These are phyloP conservation scores for Tolypocladium sp. DNA, from an alignment of 2,329 filamentous ascomycete species.

Conservation along the genomic window DNA sequence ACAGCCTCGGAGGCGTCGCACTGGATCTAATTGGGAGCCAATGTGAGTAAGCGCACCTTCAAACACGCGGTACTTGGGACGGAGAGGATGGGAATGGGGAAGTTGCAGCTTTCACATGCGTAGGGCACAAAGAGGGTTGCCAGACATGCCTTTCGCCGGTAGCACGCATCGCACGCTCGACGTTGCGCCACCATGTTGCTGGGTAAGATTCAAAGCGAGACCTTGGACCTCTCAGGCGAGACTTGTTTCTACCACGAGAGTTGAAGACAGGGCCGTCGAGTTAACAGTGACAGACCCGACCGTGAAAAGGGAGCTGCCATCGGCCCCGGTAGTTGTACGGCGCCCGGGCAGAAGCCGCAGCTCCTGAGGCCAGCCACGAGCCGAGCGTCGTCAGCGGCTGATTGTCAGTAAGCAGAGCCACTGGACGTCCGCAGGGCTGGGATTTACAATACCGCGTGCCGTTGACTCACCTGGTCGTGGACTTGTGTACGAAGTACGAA, in stretches of 20 bases:
- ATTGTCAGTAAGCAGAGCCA: neutral
- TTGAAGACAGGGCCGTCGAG: neutral
- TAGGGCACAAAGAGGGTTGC: neutral
- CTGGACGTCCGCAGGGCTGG: neutral
- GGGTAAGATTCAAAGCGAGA: neutral
- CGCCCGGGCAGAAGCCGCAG: neutral
- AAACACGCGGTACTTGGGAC: neutral
- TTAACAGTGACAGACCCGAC: neutral
- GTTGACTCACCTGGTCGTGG: neutral
- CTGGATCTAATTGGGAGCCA: slow-evolving; percentile 30
- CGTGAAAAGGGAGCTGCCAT: neutral
- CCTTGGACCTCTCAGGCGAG: neutral
- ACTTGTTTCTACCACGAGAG: neutral
- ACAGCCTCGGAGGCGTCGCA: slow-evolving; percentile 31
- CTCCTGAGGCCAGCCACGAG: neutral
- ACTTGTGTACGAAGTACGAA: too few relatives aligned
- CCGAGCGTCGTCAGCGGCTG: neutral
- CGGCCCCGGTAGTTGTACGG: neutral
- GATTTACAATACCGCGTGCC: neutral
- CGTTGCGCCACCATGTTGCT: slow-evolving; percentile 7
- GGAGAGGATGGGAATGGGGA: neutral
- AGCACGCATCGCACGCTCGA: slow-evolving; percentile 38
- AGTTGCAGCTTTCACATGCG: neutral
- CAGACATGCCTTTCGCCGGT: slow-evolving; percentile 33
- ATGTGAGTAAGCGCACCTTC: slow-evolving; percentile 3